Conservation (phyloP, 1,284 basidiomycete genomes). For the Violaceomyces palustris region DNA sequence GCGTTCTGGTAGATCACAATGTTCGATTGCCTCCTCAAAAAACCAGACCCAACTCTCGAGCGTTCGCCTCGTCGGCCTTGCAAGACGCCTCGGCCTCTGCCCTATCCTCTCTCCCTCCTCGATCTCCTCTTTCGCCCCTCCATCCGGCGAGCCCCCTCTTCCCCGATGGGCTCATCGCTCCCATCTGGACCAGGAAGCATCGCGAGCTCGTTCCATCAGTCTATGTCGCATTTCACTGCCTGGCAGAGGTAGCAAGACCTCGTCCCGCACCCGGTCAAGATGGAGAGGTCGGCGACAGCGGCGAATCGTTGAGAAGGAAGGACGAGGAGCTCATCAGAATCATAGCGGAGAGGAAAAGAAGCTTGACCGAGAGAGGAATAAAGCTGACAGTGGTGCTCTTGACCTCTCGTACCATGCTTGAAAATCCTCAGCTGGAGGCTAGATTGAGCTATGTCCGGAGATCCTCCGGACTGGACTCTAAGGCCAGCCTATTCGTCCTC, state of each 20-base stretch:
- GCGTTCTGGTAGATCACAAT: constrained; percentile 51
- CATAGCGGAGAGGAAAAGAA: constrained; percentile 71
- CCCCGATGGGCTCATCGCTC: constrained; percentile 91
- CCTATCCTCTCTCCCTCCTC: constrained; percentile 51
- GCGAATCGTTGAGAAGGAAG: constrained; percentile 48
- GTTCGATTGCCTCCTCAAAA: constrained; percentile 82
- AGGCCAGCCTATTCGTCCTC: constrained; percentile 86
- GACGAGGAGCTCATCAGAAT: constrained; percentile 66
- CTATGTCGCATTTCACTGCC: constrained; percentile 79
- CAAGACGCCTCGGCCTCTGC: constrained; percentile 7
- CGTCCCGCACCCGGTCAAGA: no score
- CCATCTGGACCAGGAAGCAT: constrained; percentile 95
- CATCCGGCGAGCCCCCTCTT: constrained; percentile 79
- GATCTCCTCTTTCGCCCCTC: constrained; percentile 85
- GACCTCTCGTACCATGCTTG: constrained; percentile 68
- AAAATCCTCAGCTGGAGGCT: constrained; percentile 66
- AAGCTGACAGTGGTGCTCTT: constrained; percentile 93
- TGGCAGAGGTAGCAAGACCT: constrained; percentile 63
- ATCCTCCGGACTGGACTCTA: constrained; percentile 79
- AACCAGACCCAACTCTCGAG: constrained; percentile 54
- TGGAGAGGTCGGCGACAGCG: no score
- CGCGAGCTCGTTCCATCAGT: constrained; percentile 83
- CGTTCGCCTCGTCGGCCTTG: background rate
- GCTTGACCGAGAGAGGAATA: constrained; percentile 75
- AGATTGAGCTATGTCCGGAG: constrained; percentile 79